Conservation (phyloP, 805 yeast species). For the Saccharomycodes ludwigii region DNA sequence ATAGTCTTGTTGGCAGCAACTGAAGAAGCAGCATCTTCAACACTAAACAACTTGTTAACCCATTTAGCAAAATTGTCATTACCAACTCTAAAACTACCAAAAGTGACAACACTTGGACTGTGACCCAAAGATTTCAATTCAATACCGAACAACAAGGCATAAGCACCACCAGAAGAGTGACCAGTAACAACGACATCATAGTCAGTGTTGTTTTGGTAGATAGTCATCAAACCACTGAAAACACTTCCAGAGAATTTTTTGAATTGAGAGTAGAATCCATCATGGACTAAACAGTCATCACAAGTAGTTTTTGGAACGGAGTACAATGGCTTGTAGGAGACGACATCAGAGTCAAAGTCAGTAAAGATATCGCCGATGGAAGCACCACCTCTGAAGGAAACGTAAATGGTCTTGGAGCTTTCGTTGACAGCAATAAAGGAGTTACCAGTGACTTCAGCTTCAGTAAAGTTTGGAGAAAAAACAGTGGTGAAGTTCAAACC, state of each 20-base stretch:
- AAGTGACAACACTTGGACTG: conserved; percentile 33
- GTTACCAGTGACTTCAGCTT: conserved; percentile 31
- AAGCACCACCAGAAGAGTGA: conserved; percentile 51
- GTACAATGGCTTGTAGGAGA: too few species aligned
- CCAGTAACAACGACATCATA: conserved; percentile 37
- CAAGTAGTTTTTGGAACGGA: too few species aligned
- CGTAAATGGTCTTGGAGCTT: conserved; percentile 23
- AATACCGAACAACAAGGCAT: conserved; percentile 37
- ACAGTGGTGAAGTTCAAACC: too few species aligned
- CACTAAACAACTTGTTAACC: conserved; percentile 28
- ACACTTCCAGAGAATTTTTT: conserved; percentile 21
- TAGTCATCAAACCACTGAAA: conserved; percentile 19
- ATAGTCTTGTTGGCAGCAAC: not conserved
- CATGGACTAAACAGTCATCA: conserved; percentile 34
- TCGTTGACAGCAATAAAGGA: conserved; percentile 36
- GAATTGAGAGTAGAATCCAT: conserved; percentile 35
- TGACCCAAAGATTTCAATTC: conserved; percentile 35
- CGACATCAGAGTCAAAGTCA: conserved; percentile 35
- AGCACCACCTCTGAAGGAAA: conserved; percentile 45
- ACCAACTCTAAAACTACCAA: conserved; percentile 45
- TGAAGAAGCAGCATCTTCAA: not conserved
- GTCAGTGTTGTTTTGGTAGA: conserved; percentile 21
- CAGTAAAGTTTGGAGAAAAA: too few species aligned
- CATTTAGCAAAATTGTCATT: conserved; percentile 29
- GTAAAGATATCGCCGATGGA: conserved; percentile 39